Evolutionary conservation across 1,284 basidiomycete genomes (phyloP).

Genomic region (Trichosporon sp.): DNA sequence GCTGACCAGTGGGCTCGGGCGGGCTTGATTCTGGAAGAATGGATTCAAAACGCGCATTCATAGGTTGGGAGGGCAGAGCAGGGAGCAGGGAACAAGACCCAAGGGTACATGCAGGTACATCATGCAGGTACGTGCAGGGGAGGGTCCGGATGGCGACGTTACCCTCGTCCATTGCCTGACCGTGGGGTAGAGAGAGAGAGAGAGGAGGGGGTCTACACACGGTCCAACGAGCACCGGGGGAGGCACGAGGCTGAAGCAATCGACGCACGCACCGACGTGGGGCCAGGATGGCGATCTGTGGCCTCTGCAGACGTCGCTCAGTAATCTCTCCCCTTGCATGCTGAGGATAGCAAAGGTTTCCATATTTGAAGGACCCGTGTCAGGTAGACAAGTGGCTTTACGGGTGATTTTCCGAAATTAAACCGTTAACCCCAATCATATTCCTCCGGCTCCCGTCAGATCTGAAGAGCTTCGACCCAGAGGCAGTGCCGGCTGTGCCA

Average conservation of each 20-base stretch:
- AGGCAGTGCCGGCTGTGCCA: not conserved
- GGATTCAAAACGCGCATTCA: constrained; percentile 5
- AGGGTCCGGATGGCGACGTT: not conserved
- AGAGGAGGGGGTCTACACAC: too few species aligned
- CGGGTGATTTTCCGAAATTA: not conserved
- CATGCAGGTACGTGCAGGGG: constrained; percentile 7
- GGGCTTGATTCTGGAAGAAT: not conserved
- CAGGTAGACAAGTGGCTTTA: not conserved
- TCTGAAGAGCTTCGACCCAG: not conserved
- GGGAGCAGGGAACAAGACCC: not conserved
- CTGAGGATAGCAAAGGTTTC: not conserved
- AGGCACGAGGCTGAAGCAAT: not conserved
- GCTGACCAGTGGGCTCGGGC: constrained; percentile 1
- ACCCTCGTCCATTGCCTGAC: not conserved
- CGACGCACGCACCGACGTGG: not conserved
- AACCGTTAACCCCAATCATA: not conserved
- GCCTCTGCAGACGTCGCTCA: not conserved
- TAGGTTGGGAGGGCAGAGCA: not conserved
- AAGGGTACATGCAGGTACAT: not conserved
- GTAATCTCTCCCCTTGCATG: too few species aligned
- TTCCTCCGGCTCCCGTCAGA: not conserved
- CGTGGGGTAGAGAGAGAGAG: not conserved
- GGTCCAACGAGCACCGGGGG: not conserved
- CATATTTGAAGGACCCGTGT: not conserved
- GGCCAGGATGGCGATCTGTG: not conserved